Conservation (phyloP, 2,329 filamentous ascomycete genomes). For the Sporothrix globosa region DNA sequence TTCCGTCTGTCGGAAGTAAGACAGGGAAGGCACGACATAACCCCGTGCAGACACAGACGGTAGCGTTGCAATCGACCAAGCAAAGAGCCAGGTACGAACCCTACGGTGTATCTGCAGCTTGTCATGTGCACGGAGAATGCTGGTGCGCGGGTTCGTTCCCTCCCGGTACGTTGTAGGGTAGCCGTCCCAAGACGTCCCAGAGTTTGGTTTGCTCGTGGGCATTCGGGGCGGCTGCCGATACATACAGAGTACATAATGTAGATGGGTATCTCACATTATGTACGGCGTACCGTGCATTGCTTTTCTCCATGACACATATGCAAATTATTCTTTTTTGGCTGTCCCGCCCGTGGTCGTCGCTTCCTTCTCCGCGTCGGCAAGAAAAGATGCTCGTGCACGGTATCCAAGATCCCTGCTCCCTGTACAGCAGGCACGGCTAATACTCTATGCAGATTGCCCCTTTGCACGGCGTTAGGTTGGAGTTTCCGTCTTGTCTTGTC, state of each 20-base stretch:
- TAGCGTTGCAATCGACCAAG: slow-evolving; percentile 15
- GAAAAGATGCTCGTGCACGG: background rate
- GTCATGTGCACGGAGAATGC: slow-evolving; percentile 14
- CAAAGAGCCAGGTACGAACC: slow-evolving; percentile 23
- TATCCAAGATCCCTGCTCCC: slow-evolving; percentile 8
- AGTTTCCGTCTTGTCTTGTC: slow-evolving; percentile 18
- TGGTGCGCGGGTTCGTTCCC: slow-evolving; percentile 23
- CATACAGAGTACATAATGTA: background rate
- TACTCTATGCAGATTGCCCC: slow-evolving; percentile 1
- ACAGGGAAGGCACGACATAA: slow-evolving; percentile 17
- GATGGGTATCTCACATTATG: background rate
- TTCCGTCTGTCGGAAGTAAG: background rate
- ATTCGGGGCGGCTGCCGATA: slow-evolving; percentile 27
- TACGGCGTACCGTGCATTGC: background rate
- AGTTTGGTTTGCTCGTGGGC: slow-evolving; percentile 28
- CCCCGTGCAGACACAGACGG: background rate
- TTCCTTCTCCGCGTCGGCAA: slow-evolving; percentile 21
- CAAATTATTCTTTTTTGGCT: background rate
- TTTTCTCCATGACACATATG: background rate
- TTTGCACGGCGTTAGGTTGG: background rate
- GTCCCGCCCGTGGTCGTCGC: background rate
- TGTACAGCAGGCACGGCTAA: slow-evolving; percentile 10
- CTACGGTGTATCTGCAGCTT: background rate
- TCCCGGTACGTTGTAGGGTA: slow-evolving; percentile 23
- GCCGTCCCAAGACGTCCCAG: slow-evolving; percentile 11